A percentile compares a stretch with the other conserved stretches of the same genome.
phyloP scores from a whole-genome alignment of 176 grass and related monocot genomes.

The Triticum urartu region DNA sequence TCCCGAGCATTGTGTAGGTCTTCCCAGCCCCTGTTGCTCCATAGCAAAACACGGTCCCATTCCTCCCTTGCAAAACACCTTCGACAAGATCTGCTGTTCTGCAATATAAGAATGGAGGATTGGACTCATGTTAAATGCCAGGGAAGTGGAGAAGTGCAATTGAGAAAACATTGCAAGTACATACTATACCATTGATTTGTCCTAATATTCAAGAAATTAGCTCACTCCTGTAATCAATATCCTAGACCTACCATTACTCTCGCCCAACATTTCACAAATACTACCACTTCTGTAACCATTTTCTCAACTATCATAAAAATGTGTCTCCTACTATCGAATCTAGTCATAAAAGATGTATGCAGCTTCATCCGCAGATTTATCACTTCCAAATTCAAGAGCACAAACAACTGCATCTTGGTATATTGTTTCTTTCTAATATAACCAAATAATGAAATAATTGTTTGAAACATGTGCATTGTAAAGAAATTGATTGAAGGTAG shows the following conservation, averaged over 20 bases:
- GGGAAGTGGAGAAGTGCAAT: not conserved
- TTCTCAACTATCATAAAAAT: slow-evolving; percentile 5
- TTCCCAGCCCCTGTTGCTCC: slow-evolving; percentile 97
- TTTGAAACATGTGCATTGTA: slow-evolving; percentile 4
- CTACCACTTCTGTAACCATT: not conserved
- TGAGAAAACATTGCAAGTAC: not conserved
- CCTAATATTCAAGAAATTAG: slow-evolving; percentile 15
- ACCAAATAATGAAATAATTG: not conserved
- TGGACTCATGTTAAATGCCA: not conserved
- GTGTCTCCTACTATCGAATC: not conserved
- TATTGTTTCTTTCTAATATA: not conserved
- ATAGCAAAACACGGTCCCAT: slow-evolving; percentile 97
- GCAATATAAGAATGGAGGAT: slow-evolving; percentile 31
- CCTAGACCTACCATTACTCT: not conserved
- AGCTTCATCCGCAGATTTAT: not conserved
- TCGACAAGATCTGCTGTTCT: slow-evolving; percentile 89
- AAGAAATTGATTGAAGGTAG: not conserved
- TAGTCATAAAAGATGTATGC: not conserved
- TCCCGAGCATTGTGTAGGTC: slow-evolving; percentile 97
- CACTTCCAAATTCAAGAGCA: not conserved
- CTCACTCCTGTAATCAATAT: not conserved
- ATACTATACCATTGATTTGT: not conserved
- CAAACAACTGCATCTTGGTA: not conserved
- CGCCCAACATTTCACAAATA: not conserved
- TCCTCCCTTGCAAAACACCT: slow-evolving; percentile 86